Evolutionary conservation across 2,329 filamentous ascomycete species (phyloP).

Genomic region (Penicillium polonicum): DNA sequence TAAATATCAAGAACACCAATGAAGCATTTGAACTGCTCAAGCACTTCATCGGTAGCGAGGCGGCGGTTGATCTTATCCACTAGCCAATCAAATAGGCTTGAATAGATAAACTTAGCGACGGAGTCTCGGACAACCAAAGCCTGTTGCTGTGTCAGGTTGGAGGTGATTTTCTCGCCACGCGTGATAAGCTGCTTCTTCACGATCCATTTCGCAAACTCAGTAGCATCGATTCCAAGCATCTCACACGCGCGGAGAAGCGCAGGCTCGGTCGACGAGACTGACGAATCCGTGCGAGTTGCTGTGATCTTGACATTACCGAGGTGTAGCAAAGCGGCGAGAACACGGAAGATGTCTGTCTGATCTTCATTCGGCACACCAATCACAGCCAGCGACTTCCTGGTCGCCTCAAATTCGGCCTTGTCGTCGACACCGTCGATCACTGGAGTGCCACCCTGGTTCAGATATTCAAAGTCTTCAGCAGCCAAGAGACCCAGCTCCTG

Average conservation of each 20-base stretch:
- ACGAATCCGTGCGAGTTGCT: slow-evolving; percentile 82
- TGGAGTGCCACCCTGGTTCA: slow-evolving; percentile 91
- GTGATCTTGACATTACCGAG: slow-evolving; percentile 96
- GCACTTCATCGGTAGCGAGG: slow-evolving; percentile 82
- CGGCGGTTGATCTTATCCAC: slow-evolving; percentile 95
- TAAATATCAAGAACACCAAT: slow-evolving; percentile 99
- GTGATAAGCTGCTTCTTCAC: slow-evolving; percentile 98
- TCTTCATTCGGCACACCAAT: slow-evolving; percentile 76
- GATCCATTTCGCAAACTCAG: slow-evolving; percentile 94
- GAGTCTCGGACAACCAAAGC: slow-evolving; percentile 93
- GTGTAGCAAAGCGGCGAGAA: slow-evolving; percentile 87
- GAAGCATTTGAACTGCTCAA: slow-evolving; percentile 80
- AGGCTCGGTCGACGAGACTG: slow-evolving; percentile 75
- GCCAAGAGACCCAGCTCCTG: slow-evolving; percentile 76
- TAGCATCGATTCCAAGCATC: slow-evolving; percentile 81
- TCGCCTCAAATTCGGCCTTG: slow-evolving; percentile 87
- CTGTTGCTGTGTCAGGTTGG: slow-evolving; percentile 89
- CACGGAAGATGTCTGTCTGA: slow-evolving; percentile 82
- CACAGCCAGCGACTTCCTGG: slow-evolving; percentile 78
- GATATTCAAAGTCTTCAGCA: slow-evolving; percentile 89
- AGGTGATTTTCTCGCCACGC: slow-evolving; percentile 94
- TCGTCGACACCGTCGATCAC: slow-evolving; percentile 94
- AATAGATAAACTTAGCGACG: slow-evolving; percentile 98
- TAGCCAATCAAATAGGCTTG: slow-evolving; percentile 96
- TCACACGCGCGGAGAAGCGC: slow-evolving; percentile 76